Evolutionary conservation across 352 stramenopile species (phyloP).

Genomic region (Globisporangium cederbergense): DNA sequence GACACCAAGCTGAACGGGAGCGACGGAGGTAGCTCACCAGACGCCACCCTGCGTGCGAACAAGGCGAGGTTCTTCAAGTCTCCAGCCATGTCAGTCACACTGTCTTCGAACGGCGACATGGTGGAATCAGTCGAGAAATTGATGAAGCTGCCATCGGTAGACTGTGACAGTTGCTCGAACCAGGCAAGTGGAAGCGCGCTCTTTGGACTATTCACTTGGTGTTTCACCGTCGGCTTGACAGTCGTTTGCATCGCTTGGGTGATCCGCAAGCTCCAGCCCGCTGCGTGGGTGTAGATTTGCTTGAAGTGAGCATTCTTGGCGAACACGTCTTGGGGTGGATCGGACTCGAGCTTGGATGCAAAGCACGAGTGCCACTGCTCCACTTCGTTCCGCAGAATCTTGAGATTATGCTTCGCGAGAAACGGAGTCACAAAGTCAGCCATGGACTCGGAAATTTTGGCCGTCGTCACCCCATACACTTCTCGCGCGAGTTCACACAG

Average conservation of each 20-base stretch:
- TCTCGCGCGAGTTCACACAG: conserved; percentile 70
- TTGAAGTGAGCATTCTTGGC: conserved; percentile 78
- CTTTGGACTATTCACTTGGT: conserved; percentile 65
- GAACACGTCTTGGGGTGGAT: conserved; percentile 75
- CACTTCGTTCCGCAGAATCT: conserved; percentile 77
- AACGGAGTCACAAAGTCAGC: conserved; percentile 63
- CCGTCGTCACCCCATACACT: conserved; percentile 71
- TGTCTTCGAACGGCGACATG: conserved; percentile 45
- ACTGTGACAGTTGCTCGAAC: conserved; percentile 71
- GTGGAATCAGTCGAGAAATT: conserved; percentile 20
- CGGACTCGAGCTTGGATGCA: conserved; percentile 60
- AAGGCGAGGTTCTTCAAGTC: conserved; percentile 69
- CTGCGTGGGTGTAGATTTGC: conserved; percentile 77
- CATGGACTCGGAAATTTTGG: conserved; percentile 78
- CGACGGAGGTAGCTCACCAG: conserved; percentile 26
- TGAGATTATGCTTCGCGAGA: conserved; percentile 67
- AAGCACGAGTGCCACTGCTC: conserved; percentile 84
- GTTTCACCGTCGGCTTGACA: conserved; percentile 66
- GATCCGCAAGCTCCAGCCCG: conserved; percentile 74
- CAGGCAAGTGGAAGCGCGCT: conserved; percentile 68
- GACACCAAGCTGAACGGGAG: conserved; percentile 47
- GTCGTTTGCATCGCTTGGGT: conserved; percentile 76
- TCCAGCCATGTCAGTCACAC: conserved; percentile 38
- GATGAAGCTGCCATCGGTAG: conserved; percentile 29
- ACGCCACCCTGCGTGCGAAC: conserved; percentile 61